Evolutionary conservation across 2,329 filamentous ascomycete species (phyloP).

Genomic region (Calonectria crousiana): DNA sequence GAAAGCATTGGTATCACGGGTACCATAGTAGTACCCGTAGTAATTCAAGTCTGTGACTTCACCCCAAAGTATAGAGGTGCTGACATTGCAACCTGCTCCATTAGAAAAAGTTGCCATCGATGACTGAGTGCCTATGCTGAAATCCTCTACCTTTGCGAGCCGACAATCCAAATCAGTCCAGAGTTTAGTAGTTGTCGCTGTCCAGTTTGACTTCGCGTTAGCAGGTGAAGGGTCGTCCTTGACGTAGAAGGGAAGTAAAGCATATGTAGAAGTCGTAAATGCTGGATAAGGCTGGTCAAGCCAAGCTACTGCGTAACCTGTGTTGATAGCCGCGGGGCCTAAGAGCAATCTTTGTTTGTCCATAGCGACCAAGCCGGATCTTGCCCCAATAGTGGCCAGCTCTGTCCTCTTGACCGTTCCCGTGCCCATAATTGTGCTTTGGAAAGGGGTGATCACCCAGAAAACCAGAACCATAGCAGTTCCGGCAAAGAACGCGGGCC

Average conservation of each 20-base stretch:
- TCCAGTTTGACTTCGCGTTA: slow-evolving; percentile 40
- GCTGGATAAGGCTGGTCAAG: slow-evolving; percentile 57
- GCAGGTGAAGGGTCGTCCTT: background rate
- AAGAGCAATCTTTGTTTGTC: slow-evolving; percentile 41
- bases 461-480: slow-evolving; percentile 63
- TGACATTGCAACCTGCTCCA: slow-evolving; percentile 52
- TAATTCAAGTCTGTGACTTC: slow-evolving; percentile 49
- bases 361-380: slow-evolving; percentile 34
- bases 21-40: slow-evolving; percentile 55
- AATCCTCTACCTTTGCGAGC: slow-evolving; percentile 39
- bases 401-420: slow-evolving; percentile 42
- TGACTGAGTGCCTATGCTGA: no score
- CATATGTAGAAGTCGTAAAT: slow-evolving; percentile 58
- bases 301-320: slow-evolving; percentile 59
- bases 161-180: slow-evolving; percentile 55
- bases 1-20: slow-evolving; percentile 49
- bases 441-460: slow-evolving; percentile 66
- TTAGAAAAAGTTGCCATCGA: slow-evolving; percentile 47
- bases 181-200: slow-evolving; percentile 44
- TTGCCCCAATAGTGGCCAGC: background rate
- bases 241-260: slow-evolving; percentile 56
- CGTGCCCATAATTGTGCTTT: slow-evolving; percentile 66
- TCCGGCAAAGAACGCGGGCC: slow-evolving; percentile 63
- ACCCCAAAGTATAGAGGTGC: slow-evolving; percentile 33
- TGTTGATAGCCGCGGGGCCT: slow-evolving; percentile 54